Percentiles rank a stretch among this genome's conserved stretches.
Conservation (phyloP, 2,329 filamentous ascomycete genomes). For the Hypoxylon sp. region DNA sequence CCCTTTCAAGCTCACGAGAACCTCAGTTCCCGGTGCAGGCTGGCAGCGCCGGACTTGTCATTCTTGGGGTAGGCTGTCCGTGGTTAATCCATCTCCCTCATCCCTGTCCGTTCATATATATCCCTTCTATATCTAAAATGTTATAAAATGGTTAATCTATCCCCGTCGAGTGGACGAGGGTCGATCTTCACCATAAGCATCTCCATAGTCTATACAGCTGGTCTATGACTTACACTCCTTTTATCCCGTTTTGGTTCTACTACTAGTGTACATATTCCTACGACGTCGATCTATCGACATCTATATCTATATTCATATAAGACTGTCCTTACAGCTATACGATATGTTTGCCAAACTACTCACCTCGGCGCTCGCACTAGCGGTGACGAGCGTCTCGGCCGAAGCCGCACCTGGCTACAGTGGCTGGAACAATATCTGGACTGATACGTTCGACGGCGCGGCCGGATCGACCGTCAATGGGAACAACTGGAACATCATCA, state of each 20-base stretch:
- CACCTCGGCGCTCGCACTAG: constrained; percentile 36
- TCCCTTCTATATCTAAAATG: constrained; percentile 16
- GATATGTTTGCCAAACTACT: constrained; percentile 47
- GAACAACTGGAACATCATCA: constrained; percentile 62
- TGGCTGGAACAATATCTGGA: constrained; percentile 61
- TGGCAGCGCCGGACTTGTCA: constrained; percentile 30
- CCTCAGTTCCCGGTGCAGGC: constrained; percentile 38
- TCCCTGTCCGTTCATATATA: constrained; percentile 30
- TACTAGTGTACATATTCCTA: constrained; percentile 43
- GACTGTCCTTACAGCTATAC: constrained; percentile 23
- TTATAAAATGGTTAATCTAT: constrained; percentile 29
- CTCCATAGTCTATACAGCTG: constrained; percentile 41
- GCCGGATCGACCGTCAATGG: constrained; percentile 56
- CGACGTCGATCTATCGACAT: constrained; percentile 9
- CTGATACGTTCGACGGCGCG: constrained; percentile 60
- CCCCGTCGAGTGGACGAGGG: constrained; percentile 42
- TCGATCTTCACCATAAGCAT: constrained; percentile 39
- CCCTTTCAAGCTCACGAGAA: constrained; percentile 47
- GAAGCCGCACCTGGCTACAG: constrained; percentile 54
- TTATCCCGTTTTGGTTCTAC: constrained; percentile 36
- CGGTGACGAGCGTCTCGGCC: constrained; percentile 39
- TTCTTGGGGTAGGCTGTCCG: constrained; percentile 31
- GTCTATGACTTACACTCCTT: constrained; percentile 47
- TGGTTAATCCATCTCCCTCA: constrained; percentile 10
- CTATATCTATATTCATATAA: constrained; percentile 22